Percentiles rank a stretch among this genome's conserved stretches.
Evolutionary conservation across 2,329 filamentous ascomycete genomes (phyloP).

Genomic region (Sclerotiophoma versabilis): DNA sequence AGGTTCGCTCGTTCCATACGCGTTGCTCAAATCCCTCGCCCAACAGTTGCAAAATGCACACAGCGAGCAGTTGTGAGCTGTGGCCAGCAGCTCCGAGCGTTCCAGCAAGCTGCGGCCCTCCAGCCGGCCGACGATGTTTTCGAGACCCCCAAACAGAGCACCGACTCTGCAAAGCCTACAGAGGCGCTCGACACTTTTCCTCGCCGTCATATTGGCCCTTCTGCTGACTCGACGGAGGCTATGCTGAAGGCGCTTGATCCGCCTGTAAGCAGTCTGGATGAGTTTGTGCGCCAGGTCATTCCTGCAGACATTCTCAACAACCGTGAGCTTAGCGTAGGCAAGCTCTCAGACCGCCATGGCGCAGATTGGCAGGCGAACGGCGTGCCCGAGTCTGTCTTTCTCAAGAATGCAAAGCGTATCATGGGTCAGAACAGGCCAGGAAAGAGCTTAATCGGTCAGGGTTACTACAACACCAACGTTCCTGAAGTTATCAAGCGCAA

Average conservation of each 20-base stretch:
- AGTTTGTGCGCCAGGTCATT: slow-evolving; percentile 84
- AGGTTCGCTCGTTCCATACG: slow-evolving; percentile 34
- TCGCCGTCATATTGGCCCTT: slow-evolving; percentile 86
- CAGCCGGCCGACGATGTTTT: slow-evolving; percentile 39
- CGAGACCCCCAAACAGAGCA: slow-evolving; percentile 33
- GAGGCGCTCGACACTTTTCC: slow-evolving; percentile 71
- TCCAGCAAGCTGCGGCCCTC: slow-evolving; percentile 31
- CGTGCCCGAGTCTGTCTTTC: slow-evolving; percentile 65
- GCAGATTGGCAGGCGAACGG: slow-evolving; percentile 46
- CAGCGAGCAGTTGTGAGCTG: slow-evolving; percentile 25
- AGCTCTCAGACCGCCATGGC: slow-evolving; percentile 50
- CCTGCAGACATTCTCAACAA: slow-evolving; percentile 78
- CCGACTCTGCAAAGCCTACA: slow-evolving; percentile 40
- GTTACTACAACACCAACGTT: slow-evolving; percentile 86
- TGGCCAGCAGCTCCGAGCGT: slow-evolving; percentile 28
- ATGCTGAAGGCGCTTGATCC: slow-evolving; percentile 86
- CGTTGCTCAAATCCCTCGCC: slow-evolving; percentile 29
- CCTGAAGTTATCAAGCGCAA: slow-evolving; percentile 93
- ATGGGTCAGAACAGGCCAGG: slow-evolving; percentile 68
- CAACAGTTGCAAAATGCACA: slow-evolving; percentile 26
- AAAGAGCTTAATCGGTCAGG: slow-evolving; percentile 79
- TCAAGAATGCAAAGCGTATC: slow-evolving; percentile 61
- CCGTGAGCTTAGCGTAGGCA: slow-evolving; percentile 64
- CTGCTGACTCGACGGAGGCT: slow-evolving; percentile 69
- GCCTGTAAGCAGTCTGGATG: slow-evolving; percentile 74